Base-by-base conservation (phyloP, 495 filamentous ascomycete genomes). In the Xylaria cubensis region DNA sequence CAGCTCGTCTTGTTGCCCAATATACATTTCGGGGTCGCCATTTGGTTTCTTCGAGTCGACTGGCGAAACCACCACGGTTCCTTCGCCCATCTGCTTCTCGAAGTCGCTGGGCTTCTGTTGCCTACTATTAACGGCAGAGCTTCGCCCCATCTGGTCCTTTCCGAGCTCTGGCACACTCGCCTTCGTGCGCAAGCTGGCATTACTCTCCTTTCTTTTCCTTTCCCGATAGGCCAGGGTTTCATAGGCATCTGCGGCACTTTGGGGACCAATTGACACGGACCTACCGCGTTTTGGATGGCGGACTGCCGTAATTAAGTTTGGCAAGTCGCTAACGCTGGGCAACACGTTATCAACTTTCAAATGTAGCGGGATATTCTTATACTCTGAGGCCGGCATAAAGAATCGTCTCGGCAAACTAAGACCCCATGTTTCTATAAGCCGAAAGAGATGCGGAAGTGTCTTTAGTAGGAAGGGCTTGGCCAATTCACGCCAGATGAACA, bases 221-320 rank as follows among this genome's bases (percentile, higher is more conserved):
- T 97, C 93, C 3, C 95, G 89, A 76, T 95, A 97, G n/a, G 96
- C 96, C 26, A 98, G 83, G 21, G 93, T 94, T 82, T 99, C 96
- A 77, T 97, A 97, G 8, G 95, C 96, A 80, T 99, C 96, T 3
- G 96, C 96, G 70, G 92, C 93, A 34, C 94, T 97, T 81, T 98
- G 96, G 7, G 96, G 96, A 0, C 96, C 96, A 42, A 99, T 87
- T 29, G 94, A 97, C 29, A 98, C 89, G 48, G 93, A 90, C n/a
- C 96, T 88, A 69, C 88, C 88, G 71, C 89, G 87, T 41, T 69
- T 82, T 0, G 93, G 93, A 74, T 96, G 91, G 19, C 93, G 88
- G 21, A 99, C 91, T 8, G 89, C 93, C 12, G 87, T 90, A 15
- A 98, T 85, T 58, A 98, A 82, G 24, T 87, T 87, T 12, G 96